These are phyloP conservation scores for Silene uniflora DNA, from an alignment of 148 eudicot genomes.

Conservation along the genomic window DNA sequence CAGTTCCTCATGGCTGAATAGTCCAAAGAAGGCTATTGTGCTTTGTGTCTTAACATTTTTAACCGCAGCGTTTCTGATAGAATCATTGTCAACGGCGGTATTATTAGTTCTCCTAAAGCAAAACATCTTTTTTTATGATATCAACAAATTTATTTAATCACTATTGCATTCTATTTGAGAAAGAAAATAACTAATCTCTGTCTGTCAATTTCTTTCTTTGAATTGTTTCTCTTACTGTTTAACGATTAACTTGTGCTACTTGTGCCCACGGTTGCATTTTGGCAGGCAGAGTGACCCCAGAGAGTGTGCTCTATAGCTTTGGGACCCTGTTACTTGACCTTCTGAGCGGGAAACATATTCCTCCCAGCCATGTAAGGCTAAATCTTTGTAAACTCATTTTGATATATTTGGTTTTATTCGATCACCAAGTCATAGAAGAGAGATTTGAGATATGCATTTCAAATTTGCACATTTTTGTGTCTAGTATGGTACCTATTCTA, in stretches of 20 bases:
- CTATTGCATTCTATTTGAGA: not conserved
- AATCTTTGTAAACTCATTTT: not conserved
- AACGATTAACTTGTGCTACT: not conserved
- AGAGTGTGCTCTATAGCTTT: constrained; percentile 93
- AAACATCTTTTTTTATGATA: not conserved
- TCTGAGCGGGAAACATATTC: constrained; percentile 93
- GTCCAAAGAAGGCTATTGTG: too few relatives aligned
- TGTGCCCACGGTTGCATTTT: not conserved
- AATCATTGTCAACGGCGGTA: not conserved
- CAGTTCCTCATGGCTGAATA: too few relatives aligned
- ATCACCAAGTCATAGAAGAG: not conserved
- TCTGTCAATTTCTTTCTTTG: not conserved
- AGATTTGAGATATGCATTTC: not conserved
- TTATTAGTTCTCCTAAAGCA: not conserved
- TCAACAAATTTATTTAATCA: not conserved
- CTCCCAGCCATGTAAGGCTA: constrained; percentile 57
- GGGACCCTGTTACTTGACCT: constrained; percentile 95
- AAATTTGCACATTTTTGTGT: not conserved
- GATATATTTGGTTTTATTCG: not conserved
- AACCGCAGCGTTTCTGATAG: too few relatives aligned
- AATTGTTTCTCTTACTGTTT: not conserved
- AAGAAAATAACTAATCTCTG: not conserved
- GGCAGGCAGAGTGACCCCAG: constrained; percentile 88
- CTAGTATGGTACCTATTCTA: constrained; percentile 11
- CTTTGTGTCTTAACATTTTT: too few relatives aligned